These are phyloP conservation scores for Mycena galericulata DNA, from an alignment of 768 basidiomycete species.

Conservation along the genomic window DNA sequence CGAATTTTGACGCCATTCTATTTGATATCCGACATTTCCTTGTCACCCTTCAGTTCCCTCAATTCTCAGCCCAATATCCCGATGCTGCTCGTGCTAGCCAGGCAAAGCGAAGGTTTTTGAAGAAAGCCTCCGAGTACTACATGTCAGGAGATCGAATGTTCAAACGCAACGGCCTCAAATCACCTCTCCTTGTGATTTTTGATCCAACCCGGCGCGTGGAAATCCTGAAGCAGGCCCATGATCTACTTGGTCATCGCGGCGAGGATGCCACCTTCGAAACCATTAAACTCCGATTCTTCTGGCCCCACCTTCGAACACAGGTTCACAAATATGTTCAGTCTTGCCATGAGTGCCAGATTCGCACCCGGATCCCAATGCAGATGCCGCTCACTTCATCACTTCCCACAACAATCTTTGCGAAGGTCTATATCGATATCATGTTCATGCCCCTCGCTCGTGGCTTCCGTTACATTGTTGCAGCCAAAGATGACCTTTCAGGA, in stretches of 20 bases:
- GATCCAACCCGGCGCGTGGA: slow-evolving; percentile 15
- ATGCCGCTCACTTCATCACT: slow-evolving; percentile 27
- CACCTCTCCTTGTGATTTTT: slow-evolving; percentile 13
- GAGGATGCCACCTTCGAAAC: slow-evolving; percentile 11
- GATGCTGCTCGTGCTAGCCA: background rate
- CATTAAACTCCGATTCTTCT: slow-evolving; percentile 38
- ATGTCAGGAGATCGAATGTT: no score
- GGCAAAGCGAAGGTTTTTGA: slow-evolving; percentile 23
- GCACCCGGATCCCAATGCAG: slow-evolving; percentile 7
- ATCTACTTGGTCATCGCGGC: slow-evolving; percentile 39
- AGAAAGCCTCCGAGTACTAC: slow-evolving; percentile 28
- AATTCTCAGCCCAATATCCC: background rate
- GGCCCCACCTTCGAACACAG: slow-evolving; percentile 35
- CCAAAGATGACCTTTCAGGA: slow-evolving; percentile 42
- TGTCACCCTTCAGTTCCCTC: slow-evolving; percentile 28
- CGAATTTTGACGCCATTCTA: slow-evolving; percentile 1
- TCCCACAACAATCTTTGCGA: slow-evolving; percentile 27
- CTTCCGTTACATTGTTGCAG: slow-evolving; percentile 40
- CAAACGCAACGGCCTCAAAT: slow-evolving; percentile 15
- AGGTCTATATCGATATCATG: slow-evolving; percentile 41
- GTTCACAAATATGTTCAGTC: slow-evolving; percentile 38
- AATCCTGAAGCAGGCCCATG: slow-evolving; percentile 36
- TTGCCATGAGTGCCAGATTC: slow-evolving; percentile 44
- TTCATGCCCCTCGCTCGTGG: slow-evolving; percentile 38
- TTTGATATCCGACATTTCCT: slow-evolving; percentile 35